phyloP scores from a whole-genome alignment of 179 eudicot species.

The Patellifolia procumbens region DNA sequence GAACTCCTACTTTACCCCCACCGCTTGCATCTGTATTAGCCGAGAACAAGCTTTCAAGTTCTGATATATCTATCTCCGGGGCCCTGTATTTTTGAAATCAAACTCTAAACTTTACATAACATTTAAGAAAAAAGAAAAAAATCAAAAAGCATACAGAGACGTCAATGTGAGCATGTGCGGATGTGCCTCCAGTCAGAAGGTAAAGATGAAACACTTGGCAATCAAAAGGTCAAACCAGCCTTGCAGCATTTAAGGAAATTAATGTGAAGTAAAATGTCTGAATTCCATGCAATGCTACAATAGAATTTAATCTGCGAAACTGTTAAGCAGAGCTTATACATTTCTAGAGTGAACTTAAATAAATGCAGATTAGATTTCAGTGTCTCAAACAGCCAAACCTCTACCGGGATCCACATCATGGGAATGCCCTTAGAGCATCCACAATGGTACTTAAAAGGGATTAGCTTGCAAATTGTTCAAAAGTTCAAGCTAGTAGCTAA shows the following conservation, averaged over 20 bases:
- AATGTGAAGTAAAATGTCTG: too few relatives aligned
- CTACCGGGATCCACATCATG: too few relatives aligned
- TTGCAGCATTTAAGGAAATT: neutral
- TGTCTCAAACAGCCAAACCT: too few relatives aligned
- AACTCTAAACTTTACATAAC: neutral
- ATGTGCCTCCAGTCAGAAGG: neutral
- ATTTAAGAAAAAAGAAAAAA: neutral
- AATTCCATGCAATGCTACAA: too few relatives aligned
- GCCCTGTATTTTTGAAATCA: conserved; percentile 34
- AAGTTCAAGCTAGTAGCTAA: too few relatives aligned
- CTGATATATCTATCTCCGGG: conserved; percentile 54
- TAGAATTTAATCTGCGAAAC: too few relatives aligned
- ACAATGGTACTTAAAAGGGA: too few relatives aligned
- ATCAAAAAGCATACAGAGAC: neutral
- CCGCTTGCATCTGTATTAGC: conserved; percentile 42
- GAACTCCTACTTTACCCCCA: conserved; percentile 39
- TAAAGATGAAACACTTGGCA: neutral
- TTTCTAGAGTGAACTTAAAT: too few relatives aligned
- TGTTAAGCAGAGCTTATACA: too few relatives aligned
- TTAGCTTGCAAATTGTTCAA: too few relatives aligned
- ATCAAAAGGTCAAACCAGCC: neutral
- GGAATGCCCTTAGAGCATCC: too few relatives aligned
- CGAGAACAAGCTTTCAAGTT: conserved; percentile 53
- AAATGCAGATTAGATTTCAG: too few relatives aligned
- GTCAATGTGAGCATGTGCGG: neutral